Percentiles rank a stretch among this genome's conserved stretches.
Evolutionary conservation across 2,329 filamentous ascomycete species (phyloP).

Genomic region (Neofusicoccum laricinum): DNA sequence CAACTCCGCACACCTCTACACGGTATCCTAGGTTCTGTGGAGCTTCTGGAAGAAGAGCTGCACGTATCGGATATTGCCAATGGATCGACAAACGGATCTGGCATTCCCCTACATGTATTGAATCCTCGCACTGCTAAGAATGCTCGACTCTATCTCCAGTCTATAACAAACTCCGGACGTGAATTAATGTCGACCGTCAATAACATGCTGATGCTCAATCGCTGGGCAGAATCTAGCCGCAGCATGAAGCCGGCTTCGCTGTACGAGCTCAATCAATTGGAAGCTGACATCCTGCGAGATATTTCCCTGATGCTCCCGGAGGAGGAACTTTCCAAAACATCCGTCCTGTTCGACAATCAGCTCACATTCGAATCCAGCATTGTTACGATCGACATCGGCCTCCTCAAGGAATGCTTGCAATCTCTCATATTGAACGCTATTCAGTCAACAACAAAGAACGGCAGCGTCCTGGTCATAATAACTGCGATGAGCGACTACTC

Average conservation of each 20-base stretch:
- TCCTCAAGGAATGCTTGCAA: slow-evolving; percentile 44
- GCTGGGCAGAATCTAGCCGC: slow-evolving; percentile 37
- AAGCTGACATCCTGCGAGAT: slow-evolving; percentile 32
- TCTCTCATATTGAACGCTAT: slow-evolving; percentile 43
- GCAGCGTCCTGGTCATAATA: slow-evolving; percentile 36
- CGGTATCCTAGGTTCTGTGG: slow-evolving; percentile 42
- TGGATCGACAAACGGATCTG: neutral
- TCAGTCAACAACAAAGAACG: slow-evolving; percentile 36
- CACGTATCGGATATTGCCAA: slow-evolving; percentile 16
- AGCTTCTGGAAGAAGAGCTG: slow-evolving; percentile 45
- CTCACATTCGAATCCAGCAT: slow-evolving; percentile 29
- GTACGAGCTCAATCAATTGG: slow-evolving; percentile 31
- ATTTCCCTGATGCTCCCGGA: slow-evolving; percentile 28
- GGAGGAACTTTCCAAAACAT: slow-evolving; percentile 26
- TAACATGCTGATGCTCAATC: slow-evolving; percentile 43
- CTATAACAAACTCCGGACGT: slow-evolving; percentile 41
- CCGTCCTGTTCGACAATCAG: slow-evolving; percentile 33
- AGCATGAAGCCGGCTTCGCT: slow-evolving; percentile 24
- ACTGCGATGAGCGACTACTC: slow-evolving; percentile 30
- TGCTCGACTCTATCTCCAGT: slow-evolving; percentile 28
- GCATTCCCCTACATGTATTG: too few relatives aligned
- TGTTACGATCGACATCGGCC: slow-evolving; percentile 35
- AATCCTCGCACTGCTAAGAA: slow-evolving; percentile 17
- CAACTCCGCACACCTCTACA: slow-evolving; percentile 50
- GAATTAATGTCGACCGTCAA: slow-evolving; percentile 47